These are phyloP conservation scores for Cocos nucifera DNA, from an alignment of 176 grass and related monocot species.

Conservation along the genomic window DNA sequence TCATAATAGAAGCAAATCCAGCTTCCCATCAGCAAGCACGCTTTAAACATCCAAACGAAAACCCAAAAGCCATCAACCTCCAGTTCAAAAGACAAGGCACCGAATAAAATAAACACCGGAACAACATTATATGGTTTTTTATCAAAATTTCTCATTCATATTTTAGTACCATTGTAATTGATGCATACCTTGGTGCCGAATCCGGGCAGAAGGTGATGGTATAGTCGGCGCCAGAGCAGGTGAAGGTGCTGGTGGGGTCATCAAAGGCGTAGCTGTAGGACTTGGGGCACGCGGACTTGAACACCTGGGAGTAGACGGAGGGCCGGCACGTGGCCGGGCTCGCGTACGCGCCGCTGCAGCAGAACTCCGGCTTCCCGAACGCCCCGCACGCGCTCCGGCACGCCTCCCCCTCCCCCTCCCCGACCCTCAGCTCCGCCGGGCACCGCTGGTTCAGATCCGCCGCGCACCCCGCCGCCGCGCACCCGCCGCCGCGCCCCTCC, in stretches of 20 bases:
- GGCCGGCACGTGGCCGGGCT: constrained; percentile 72
- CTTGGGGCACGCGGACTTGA: constrained; percentile 84
- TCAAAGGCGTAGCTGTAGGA: constrained; percentile 99
- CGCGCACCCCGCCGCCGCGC: constrained; percentile 57
- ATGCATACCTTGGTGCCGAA: constrained; percentile 30
- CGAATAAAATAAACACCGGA: no score
- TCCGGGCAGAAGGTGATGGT: constrained; percentile 90
- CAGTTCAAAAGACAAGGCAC: no score
- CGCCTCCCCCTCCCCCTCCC: constrained; percentile 40
- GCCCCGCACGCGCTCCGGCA: constrained; percentile 90
- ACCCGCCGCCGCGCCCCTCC: constrained; percentile 30
- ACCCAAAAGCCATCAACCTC: no score
- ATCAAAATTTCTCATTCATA: no score
- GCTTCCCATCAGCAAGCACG: no score
- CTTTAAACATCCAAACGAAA: no score
- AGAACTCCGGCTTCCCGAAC: constrained; percentile 83
- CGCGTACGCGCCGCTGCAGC: constrained; percentile 78
- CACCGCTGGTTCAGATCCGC: constrained; percentile 71
- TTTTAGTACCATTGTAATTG: no score
- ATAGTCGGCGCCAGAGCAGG: constrained; percentile 70
- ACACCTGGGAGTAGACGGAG: constrained; percentile 65
- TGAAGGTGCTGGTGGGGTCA: constrained; percentile 85
- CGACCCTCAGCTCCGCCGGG: constrained; percentile 53
- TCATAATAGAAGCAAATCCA: no score
- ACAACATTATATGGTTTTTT: no score